These are phyloP conservation scores for Ganoderma resinaceum DNA, from an alignment of 1,284 basidiomycete species.

Conservation along the genomic window DNA sequence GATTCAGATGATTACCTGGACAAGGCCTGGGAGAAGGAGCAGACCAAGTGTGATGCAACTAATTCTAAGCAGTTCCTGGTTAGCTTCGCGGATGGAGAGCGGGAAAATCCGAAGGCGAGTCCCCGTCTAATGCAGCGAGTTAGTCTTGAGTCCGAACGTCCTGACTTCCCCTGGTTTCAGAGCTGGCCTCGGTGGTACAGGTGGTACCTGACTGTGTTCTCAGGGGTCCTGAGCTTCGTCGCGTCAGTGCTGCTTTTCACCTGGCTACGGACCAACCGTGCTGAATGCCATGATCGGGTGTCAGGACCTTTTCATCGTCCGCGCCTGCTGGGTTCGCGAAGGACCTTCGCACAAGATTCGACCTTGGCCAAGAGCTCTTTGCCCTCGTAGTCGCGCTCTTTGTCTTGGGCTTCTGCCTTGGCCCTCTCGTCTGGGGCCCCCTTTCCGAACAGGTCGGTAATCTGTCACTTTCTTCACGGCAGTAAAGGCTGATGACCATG, in stretches of 20 bases:
- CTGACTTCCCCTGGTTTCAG: slow-evolving; percentile 31
- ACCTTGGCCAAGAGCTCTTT: slow-evolving; percentile 60
- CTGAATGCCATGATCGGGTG: slow-evolving; percentile 16
- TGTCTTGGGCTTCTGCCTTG: slow-evolving; percentile 63
- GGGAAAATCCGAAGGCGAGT: slow-evolving; percentile 13
- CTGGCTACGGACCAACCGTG: slow-evolving; percentile 68
- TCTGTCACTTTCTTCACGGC: background rate
- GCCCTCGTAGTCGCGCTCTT: slow-evolving; percentile 60
- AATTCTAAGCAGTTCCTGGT: background rate
- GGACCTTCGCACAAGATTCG: slow-evolving; percentile 57
- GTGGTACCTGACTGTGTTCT: slow-evolving; percentile 64
- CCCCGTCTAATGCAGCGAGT: background rate
- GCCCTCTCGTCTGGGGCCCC: slow-evolving; percentile 55
- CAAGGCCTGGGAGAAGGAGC: background rate
- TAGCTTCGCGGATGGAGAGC: slow-evolving; percentile 5
- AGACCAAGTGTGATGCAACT: background rate
- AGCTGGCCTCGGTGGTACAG: slow-evolving; percentile 46
- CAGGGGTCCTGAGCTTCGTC: slow-evolving; percentile 72
- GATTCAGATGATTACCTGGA: background rate
- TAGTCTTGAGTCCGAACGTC: background rate
- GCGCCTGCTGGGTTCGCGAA: slow-evolving; percentile 59
- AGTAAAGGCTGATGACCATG: background rate
- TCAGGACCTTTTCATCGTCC: slow-evolving; percentile 65
- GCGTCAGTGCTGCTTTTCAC: slow-evolving; percentile 61
- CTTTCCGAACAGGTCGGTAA: slow-evolving; percentile 48